Percentiles rank a stretch among this genome's conserved stretches.
Evolutionary conservation across 805 yeast genomes (phyloP).

Genomic region (Metschnikowia shivogae): DNA sequence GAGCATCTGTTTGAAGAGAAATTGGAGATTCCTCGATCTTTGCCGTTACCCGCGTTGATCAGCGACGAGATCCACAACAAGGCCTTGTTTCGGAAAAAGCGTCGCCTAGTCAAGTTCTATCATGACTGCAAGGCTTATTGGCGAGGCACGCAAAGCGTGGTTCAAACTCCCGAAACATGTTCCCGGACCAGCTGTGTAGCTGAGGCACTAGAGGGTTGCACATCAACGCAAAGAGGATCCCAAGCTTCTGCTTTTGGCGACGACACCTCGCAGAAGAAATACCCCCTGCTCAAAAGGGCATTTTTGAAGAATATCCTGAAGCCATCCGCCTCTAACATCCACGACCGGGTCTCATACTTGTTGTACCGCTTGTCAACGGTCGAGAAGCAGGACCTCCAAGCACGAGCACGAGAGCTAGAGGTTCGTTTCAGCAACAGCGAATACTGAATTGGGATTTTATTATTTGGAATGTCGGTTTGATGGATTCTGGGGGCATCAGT

Average conservation of each 20-base stretch:
- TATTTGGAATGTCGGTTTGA: too few species aligned
- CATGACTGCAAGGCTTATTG: conserved; percentile 14
- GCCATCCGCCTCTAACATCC: conserved; percentile 11
- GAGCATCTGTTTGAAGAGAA: conserved; percentile 15
- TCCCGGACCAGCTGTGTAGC: conserved; percentile 11
- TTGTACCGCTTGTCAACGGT: conserved; percentile 15
- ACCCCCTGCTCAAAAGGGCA: conserved; percentile 12
- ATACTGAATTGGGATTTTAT: background rate
- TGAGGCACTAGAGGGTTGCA: background rate
- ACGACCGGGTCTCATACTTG: conserved; percentile 21
- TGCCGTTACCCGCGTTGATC: conserved; percentile 12
- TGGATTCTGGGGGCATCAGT: too few species aligned
- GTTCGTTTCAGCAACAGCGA: conserved; percentile 12
- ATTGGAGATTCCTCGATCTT: conserved; percentile 9
- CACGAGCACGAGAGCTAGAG: conserved; percentile 15
- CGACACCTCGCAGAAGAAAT: background rate
- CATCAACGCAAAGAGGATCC: conserved; percentile 10
- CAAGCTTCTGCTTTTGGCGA: conserved; percentile 3
- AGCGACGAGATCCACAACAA: conserved; percentile 11
- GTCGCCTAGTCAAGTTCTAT: conserved; percentile 11
- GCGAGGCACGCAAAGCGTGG: conserved; percentile 8
- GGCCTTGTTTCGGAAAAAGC: conserved; percentile 10
- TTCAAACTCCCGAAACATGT: conserved; percentile 11
- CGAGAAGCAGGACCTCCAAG: conserved; percentile 10
- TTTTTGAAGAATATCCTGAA: conserved; percentile 11